Evolutionary conservation across 805 yeast species (phyloP).

Genomic region (Vanderwaltozyma yarrowii): DNA sequence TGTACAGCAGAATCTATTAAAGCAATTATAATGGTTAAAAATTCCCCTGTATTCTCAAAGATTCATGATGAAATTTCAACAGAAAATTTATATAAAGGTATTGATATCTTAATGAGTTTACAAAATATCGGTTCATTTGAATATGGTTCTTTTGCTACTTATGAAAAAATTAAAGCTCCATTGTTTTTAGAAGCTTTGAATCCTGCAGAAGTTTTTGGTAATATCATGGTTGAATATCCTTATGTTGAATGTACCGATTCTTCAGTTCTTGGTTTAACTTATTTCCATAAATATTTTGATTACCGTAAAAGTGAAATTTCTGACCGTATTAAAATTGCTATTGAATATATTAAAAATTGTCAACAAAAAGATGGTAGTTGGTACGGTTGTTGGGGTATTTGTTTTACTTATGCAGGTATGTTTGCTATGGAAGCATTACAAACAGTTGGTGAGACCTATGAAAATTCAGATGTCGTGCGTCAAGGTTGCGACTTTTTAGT

Average conservation of each 20-base stretch:
- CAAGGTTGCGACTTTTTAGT: slow-evolving; percentile 82
- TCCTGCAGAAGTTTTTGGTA: slow-evolving; percentile 97
- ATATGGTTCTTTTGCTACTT: slow-evolving; percentile 86
- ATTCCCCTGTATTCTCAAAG: slow-evolving; percentile 42
- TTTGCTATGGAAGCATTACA: slow-evolving; percentile 90
- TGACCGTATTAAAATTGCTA: slow-evolving; percentile 63
- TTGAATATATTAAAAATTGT: slow-evolving; percentile 53
- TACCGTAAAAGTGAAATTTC: slow-evolving; percentile 60
- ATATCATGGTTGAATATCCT: slow-evolving; percentile 97
- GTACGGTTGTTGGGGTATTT: slow-evolving; percentile 99
- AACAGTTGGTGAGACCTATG: slow-evolving; percentile 55
- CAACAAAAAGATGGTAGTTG: slow-evolving; percentile 85
- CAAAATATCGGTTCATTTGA: slow-evolving; percentile 77
- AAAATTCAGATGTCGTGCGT: slow-evolving; percentile 48
- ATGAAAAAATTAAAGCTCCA: slow-evolving; percentile 78
- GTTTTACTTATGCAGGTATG: slow-evolving; percentile 94
- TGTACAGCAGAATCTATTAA: slow-evolving; percentile 95
- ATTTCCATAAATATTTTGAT: slow-evolving; percentile 54
- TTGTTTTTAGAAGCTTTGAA: slow-evolving; percentile 66
- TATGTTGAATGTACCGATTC: slow-evolving; percentile 98
- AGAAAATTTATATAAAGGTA: slow-evolving; percentile 49
- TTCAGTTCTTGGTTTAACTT: slow-evolving; percentile 76
- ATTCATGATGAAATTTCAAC: slow-evolving; percentile 44
- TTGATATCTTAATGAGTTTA: slow-evolving; percentile 63
- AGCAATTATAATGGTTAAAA: slow-evolving; percentile 85